A percentile compares a stretch with the other conserved stretches of the same genome.
Conservation (phyloP, 768 basidiomycete species). For the Suillus subalutaceus region DNA sequence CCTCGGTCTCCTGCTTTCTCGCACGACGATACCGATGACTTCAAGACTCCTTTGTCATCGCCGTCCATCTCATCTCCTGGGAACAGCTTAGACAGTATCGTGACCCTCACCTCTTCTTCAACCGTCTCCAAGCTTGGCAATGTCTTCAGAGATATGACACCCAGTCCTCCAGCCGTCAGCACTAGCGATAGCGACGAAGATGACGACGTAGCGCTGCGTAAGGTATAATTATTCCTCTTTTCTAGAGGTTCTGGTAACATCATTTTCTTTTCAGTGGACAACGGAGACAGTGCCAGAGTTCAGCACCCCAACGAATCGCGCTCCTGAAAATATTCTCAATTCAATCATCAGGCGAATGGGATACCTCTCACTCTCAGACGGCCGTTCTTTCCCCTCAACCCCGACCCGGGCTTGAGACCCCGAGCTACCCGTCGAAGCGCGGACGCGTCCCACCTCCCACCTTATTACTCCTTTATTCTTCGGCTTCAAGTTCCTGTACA, state of each 20-base stretch:
- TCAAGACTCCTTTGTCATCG: conserved; percentile 5
- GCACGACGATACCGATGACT: background rate
- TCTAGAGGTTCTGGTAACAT: background rate
- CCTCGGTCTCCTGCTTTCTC: background rate
- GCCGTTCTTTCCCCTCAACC: conserved; percentile 2
- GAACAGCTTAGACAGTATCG: conserved; percentile 1
- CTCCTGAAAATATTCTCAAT: background rate
- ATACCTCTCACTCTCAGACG: background rate
- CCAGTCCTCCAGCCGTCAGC: background rate
- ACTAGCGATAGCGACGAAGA: background rate
- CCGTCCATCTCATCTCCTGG: background rate
- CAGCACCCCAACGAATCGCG: background rate
- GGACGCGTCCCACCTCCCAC: background rate
- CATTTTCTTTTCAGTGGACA: background rate
- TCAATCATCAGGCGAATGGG: conserved; percentile 7
- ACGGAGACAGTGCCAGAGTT: background rate
- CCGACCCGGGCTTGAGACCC: background rate
- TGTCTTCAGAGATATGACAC: background rate
- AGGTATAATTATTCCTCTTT: background rate
- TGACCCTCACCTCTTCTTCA: background rate
- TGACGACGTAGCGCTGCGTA: background rate
- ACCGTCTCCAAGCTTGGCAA: background rate
- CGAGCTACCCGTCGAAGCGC: background rate
- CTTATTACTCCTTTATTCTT: background rate
- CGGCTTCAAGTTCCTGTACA: background rate